phyloP scores from a whole-genome alignment of 2,329 filamentous ascomycete genomes.

The Calonectria honghensis region DNA sequence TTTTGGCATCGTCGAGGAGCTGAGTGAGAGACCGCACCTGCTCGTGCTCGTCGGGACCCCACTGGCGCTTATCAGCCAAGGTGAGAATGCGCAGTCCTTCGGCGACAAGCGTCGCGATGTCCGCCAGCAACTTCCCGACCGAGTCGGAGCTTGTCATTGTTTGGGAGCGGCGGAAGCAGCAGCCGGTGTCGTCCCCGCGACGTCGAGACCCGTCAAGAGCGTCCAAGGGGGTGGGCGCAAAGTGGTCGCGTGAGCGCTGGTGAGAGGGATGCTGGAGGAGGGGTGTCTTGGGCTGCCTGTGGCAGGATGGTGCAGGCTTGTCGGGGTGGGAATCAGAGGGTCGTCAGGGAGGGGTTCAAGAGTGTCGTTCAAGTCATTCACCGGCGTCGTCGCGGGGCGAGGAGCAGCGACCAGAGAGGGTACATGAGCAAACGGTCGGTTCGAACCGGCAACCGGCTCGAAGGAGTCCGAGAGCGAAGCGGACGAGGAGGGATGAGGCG shows the following conservation, averaged over 20 bases:
- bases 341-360: conserved; percentile 18
- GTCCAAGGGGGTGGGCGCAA: conserved; percentile 34
- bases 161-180: conserved; percentile 42
- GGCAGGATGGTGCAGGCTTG: conserved; percentile 5
- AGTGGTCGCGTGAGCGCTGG: conserved; percentile 43
- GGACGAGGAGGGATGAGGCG: conserved; percentile 43
- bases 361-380: conserved; percentile 46
- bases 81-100: conserved; percentile 73
- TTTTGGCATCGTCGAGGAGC: conserved; percentile 75
- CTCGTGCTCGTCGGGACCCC: conserved; percentile 76
- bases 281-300: conserved; percentile 12
- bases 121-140: conserved; percentile 75
- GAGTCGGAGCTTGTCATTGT: conserved; percentile 68
- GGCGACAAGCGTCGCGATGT: conserved; percentile 72
- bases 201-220: conserved; percentile 34
- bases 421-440: conserved; percentile 51
- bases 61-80: conserved; percentile 75
- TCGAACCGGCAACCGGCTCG: conserved; percentile 48
- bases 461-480: conserved; percentile 35
- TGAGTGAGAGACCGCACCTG: conserved; percentile 73
- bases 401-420: conserved; percentile 50
- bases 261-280: conserved; percentile 14
- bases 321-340: background rate
- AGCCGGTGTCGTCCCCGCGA: conserved; percentile 24
- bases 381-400: conserved; percentile 56